These are phyloP conservation scores for Globisporangium cederbergense DNA, from an alignment of 352 stramenopile genomes.

Conservation along the genomic window DNA sequence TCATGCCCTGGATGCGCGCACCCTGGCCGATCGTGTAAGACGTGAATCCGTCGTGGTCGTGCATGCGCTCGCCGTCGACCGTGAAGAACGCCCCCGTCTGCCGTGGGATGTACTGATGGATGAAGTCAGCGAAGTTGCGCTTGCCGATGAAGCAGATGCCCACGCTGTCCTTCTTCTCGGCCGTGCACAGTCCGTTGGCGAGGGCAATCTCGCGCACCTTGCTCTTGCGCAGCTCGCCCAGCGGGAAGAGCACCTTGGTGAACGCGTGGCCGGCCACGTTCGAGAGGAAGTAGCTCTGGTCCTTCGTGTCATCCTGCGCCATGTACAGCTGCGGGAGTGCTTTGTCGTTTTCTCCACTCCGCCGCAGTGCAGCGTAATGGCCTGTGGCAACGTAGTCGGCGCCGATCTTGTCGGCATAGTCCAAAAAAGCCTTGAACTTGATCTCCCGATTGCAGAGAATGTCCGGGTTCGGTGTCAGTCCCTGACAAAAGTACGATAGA, in stretches of 20 bases:
- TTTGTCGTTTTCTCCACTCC: neutral
- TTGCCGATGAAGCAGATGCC: slow-evolving; percentile 99
- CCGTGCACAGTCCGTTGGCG: slow-evolving; percentile 79
- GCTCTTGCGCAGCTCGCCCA: slow-evolving; percentile 91
- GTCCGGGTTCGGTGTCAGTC: slow-evolving; percentile 91
- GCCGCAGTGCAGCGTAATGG: slow-evolving; percentile 91
- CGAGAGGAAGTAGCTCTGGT: slow-evolving; percentile 98
- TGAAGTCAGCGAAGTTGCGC: slow-evolving; percentile 89
- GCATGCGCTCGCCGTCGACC: slow-evolving; percentile 54
- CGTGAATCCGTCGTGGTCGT: slow-evolving; percentile 75
- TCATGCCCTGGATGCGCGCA: slow-evolving; percentile 85
- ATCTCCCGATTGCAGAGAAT: slow-evolving; percentile 97
- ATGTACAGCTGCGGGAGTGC: slow-evolving; percentile 67
- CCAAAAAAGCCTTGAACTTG: slow-evolving; percentile 98
- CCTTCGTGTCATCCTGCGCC: slow-evolving; percentile 88
- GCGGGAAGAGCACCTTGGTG: slow-evolving; percentile 91
- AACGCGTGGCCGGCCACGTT: slow-evolving; percentile 72
- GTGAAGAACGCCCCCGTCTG: slow-evolving; percentile 81
- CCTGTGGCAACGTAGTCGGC: slow-evolving; percentile 94
- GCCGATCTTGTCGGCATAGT: slow-evolving; percentile 82
- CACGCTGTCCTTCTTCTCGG: slow-evolving; percentile 94
- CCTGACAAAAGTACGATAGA: slow-evolving; percentile 9
- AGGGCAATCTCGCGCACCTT: slow-evolving; percentile 90
- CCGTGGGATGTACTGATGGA: slow-evolving; percentile 89
- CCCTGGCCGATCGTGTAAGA: slow-evolving; percentile 94